phyloP scores from a whole-genome alignment of 192 early-diverging fungal genomes.

The Coemansia sp. region DNA sequence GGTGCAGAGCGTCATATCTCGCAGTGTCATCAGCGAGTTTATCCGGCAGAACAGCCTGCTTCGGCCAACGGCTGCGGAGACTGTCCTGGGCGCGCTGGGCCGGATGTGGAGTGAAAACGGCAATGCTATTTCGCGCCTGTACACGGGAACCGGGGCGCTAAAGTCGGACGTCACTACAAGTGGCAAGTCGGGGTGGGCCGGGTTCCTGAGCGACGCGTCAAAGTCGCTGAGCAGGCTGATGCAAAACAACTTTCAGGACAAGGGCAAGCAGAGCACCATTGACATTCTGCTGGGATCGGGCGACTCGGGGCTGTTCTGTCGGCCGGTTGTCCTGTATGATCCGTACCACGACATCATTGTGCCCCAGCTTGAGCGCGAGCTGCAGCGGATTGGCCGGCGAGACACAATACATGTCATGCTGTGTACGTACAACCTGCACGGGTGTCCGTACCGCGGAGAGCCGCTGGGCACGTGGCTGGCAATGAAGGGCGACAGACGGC shows the following conservation, averaged over 20 bases:
- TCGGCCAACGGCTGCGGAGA: conserved; percentile 4
- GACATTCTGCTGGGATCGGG: conserved; percentile 71
- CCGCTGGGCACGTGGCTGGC: conserved; percentile 46
- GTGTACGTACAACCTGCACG: conserved; percentile 93
- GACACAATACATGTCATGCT: conserved; percentile 63
- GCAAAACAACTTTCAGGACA: conserved; percentile 96
- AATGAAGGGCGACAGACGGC: conserved; percentile 36
- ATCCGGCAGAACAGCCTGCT: conserved; percentile 27
- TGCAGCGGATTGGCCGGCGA: conserved; percentile 23
- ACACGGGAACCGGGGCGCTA: conserved; percentile 95
- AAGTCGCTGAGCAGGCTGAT: conserved; percentile 90
- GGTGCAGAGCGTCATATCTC: conserved; percentile 74
- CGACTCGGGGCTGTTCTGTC: conserved; percentile 27
- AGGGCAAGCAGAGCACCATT: conserved; percentile 87
- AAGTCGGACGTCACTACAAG: conserved; percentile 85
- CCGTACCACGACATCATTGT: conserved; percentile 28
- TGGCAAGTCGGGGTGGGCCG: conserved; percentile 64
- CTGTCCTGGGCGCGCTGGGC: conserved; percentile 47
- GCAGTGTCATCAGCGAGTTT: conserved; percentile 43
- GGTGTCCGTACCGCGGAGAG: conserved; percentile 60
- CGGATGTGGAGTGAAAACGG: conserved; percentile 84
- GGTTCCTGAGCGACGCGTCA: conserved; percentile 85
- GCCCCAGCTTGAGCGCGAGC: conserved; percentile 17
- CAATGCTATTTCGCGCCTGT: conserved; percentile 84
- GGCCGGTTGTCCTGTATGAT: conserved; percentile 36